Conservation (phyloP, 176 grass and related monocot species). For the Oryza meyeriana region DNA sequence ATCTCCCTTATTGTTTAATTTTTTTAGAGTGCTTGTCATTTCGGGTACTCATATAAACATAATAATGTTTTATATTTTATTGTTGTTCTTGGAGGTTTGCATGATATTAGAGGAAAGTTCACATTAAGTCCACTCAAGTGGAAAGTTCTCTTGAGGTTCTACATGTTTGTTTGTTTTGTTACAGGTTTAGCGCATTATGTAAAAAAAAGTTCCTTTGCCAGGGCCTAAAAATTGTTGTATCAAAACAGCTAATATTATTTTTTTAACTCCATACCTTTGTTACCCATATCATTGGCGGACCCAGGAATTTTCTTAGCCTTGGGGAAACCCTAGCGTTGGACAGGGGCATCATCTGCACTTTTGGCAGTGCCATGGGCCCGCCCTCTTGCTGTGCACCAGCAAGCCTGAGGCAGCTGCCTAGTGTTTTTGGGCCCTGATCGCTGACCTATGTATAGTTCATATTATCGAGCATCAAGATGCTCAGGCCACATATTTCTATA, state of each 20-base stretch:
- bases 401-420: no score
- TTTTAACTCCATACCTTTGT: background rate
- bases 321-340: no score
- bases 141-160: background rate
- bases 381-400: no score
- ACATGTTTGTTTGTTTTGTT: background rate
- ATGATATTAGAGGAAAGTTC: background rate
- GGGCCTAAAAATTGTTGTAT: background rate
- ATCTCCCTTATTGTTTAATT: background rate
- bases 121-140: background rate
- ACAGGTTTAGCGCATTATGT: background rate
- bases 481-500: background rate
- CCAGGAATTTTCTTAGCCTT: no score
- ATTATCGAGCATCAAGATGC: background rate
- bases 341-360: no score
- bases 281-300: no score
- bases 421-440: no score
- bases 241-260: background rate
- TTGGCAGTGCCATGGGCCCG: no score
- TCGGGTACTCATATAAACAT: constrained; percentile 5
- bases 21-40: background rate
- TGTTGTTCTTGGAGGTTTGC: background rate
- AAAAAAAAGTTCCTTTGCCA: background rate
- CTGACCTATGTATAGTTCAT: no score
- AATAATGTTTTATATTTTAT: background rate